phyloP scores from a whole-genome alignment of 257 asterid genomes.

The Solanum chaucha region DNA sequence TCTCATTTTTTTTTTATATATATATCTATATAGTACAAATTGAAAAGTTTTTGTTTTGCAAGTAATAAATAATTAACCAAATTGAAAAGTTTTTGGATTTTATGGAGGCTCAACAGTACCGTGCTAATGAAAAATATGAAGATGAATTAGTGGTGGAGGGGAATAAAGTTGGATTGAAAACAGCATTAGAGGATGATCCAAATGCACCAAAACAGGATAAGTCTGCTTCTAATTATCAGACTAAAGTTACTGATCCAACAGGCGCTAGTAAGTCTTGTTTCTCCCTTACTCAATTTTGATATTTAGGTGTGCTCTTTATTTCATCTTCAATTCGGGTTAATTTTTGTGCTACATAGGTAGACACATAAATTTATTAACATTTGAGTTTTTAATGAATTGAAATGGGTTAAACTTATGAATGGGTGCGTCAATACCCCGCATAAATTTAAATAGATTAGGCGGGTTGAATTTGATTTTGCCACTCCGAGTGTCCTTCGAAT shows the following conservation, averaged over 20 bases:
- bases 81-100: too few relatives aligned
- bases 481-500: too few relatives aligned
- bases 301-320: too few relatives aligned
- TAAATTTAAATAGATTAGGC: accelerated
- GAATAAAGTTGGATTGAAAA: slow-evolving; percentile 3
- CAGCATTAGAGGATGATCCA: slow-evolving; percentile 36
- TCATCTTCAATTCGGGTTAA: too few relatives aligned
- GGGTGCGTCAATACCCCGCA: accelerated
- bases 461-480: too few relatives aligned
- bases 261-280: slow-evolving; percentile 20
- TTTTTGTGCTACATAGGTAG: too few relatives aligned
- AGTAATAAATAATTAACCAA: neutral
- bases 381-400: too few relatives aligned
- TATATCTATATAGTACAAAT: too few relatives aligned
- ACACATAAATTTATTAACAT: too few relatives aligned
- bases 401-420: too few relatives aligned
- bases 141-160: neutral
- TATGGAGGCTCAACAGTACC: neutral
- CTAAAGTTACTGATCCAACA: slow-evolving; percentile 52
- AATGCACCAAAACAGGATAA: slow-evolving; percentile 14
- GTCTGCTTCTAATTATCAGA: slow-evolving; percentile 30
- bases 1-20: too few relatives aligned
- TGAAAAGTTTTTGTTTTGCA: neutral
- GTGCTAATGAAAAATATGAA: neutral
- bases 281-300: too few relatives aligned